Conservation (phyloP, 805 yeast genomes). For the Candida corydali region DNA sequence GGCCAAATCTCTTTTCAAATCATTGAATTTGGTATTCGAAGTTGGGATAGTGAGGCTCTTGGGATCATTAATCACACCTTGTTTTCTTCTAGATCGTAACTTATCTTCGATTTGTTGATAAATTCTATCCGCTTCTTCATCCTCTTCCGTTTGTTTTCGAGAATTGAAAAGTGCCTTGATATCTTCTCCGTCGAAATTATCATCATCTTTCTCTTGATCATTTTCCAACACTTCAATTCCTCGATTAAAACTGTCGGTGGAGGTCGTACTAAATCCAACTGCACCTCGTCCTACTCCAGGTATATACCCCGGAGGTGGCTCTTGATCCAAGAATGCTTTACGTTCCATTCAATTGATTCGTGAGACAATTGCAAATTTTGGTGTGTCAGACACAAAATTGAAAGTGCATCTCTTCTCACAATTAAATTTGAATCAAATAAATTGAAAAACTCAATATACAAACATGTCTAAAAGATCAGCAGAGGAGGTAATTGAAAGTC, state of each 20-base stretch:
- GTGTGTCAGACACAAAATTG: constrained; percentile 4
- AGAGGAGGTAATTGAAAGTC: constrained; percentile 22
- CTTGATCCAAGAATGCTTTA: constrained; percentile 70
- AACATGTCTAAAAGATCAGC: constrained; percentile 53
- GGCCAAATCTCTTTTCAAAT: constrained; percentile 60
- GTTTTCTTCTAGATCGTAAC: constrained; percentile 17
- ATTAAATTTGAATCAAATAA: background rate
- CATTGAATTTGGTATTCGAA: constrained; percentile 47
- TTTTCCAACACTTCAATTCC: constrained; percentile 12
- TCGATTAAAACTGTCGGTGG: constrained; percentile 57
- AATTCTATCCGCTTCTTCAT: constrained; percentile 72
- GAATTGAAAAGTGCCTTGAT: constrained; percentile 26
- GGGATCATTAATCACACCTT: constrained; percentile 8
- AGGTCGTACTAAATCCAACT: constrained; percentile 75
- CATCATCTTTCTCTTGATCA: constrained; percentile 30
- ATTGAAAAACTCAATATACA: constrained; percentile 1
- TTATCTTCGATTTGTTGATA: constrained; percentile 66
- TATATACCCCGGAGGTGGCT: constrained; percentile 85
- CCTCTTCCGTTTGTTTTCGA: constrained; percentile 43
- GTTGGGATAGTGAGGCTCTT: too few relatives aligned
- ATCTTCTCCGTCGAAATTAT: constrained; percentile 16
- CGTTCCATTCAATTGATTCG: constrained; percentile 40
- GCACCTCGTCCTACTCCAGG: constrained; percentile 97
- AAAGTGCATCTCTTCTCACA: constrained; percentile 3
- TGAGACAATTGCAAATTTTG: too few relatives aligned